phyloP scores from a whole-genome alignment of 2,329 filamentous ascomycete genomes.

The Xylaria digitata region DNA sequence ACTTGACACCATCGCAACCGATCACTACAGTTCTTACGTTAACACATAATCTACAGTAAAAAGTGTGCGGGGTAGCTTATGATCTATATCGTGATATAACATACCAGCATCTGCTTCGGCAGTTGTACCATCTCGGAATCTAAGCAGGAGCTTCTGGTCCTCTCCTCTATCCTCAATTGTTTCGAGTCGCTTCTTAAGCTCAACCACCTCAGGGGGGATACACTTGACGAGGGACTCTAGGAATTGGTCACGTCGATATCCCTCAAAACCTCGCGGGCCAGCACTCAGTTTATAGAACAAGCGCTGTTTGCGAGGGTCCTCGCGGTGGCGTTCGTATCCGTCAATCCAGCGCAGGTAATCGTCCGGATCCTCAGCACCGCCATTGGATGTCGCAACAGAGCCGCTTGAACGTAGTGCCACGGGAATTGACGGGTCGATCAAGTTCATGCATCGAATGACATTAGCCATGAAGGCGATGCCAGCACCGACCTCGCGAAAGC shows the following conservation, averaged over 20 bases:
- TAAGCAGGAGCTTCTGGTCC: constrained; percentile 50
- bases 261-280: constrained; percentile 35
- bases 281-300: constrained; percentile 34
- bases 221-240: constrained; percentile 61
- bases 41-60: constrained; percentile 48
- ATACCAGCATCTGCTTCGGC: constrained; percentile 50
- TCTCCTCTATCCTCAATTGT: constrained; percentile 43
- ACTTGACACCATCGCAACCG: constrained; percentile 62
- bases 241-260: constrained; percentile 59
- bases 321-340: constrained; percentile 39
- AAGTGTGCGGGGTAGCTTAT: not conserved
- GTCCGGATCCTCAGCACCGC: constrained; percentile 32
- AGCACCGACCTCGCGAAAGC: constrained; percentile 45
- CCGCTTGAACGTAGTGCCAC: constrained; percentile 38
- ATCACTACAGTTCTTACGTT: constrained; percentile 42
- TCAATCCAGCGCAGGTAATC: constrained; percentile 42
- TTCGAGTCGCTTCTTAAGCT: constrained; percentile 56
- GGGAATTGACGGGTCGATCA: constrained; percentile 40
- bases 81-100: constrained; percentile 15
- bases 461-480: constrained; percentile 45
- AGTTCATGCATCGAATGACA: constrained; percentile 41
- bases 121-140: constrained; percentile 57
- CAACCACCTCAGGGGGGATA: constrained; percentile 55
- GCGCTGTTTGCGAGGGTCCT: constrained; percentile 31
- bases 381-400: constrained; percentile 31